Evolutionary conservation across 805 yeast genomes (phyloP), one percentile per base, ranked within the genome.

Genomic region (Pichia scutulata): DNA sequence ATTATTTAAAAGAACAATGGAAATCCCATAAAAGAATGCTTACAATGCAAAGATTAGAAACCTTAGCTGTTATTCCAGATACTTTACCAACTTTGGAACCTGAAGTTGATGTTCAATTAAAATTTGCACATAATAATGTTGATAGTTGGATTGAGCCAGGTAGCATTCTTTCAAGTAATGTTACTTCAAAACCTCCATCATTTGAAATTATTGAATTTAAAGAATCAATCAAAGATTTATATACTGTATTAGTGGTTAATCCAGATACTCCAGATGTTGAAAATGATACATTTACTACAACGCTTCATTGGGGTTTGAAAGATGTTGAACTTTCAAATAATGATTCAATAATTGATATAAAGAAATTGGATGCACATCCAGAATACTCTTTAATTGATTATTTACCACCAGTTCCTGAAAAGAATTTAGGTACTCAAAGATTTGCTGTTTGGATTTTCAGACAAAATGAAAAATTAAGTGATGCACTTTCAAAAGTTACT

Each of bases 51-150:
- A 81, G 98, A 71, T 69, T 93, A 48, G 99, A 93, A 70, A 81
- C 85, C 50, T 70, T 89, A 57, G 77, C 77, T 41, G 88, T 88
- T 41, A 86, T 93, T 52, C 99, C 99, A 16, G 99, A 93, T 64
- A 90, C 98, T 3, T 64, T 93, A 66, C 93, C 97, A 25, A 89
- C 97, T 2, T 68, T 93, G 51, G 82, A 77, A 10, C 98, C 98
- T 19, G 70, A 75, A 55, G 92, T 80, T 18, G 89, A 86, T 47
- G 86, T 92, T 7, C 73, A 78, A 43, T 61, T 93, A 43, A 81
- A 81, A 68, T 90, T 90, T 63, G 83, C 89, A 6, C 81, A 80
- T 54, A 57, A 50, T 43, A 72, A 79, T 5, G 76, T 84, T 40
- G 75, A 77, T 57, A 79, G 75, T 55, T 82, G 86, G 86, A 67